Evolutionary conservation across 805 yeast genomes (phyloP), one percentile per base, ranked within the genome.

Genomic region (Maudiozyma bulderi): DNA sequence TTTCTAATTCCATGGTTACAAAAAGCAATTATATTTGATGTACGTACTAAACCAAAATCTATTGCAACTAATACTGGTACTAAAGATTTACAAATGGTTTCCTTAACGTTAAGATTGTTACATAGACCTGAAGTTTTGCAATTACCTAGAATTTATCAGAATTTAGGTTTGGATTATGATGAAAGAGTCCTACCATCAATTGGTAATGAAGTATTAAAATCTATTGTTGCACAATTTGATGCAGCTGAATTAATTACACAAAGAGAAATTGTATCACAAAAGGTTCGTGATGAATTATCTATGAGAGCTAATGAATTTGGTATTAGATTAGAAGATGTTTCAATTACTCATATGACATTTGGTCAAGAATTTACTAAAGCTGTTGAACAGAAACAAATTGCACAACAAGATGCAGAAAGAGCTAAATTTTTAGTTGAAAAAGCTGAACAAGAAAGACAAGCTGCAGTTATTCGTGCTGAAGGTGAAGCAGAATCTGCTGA

Each of bases 401-500:
- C 99, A 33, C 99, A 93, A 73, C 99, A 93, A 71, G 99, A 93
- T 65, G 98, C 99, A 28, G 98, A 93, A 73, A 79, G 99, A 57
- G 96, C 98, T 51, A 85, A 84, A 62, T 93, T 80, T 64, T 74
- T 87, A 47, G 97, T 93, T 49, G 97, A 90, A 64, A 85, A 85
- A 65, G 98, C 98, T 8, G 97, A 93, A 69, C 99, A 93, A 72
- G 98, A 91, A 69, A 81, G 95, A 65, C 90, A 85, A 68, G 99
- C 98, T 2, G 74, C 86, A 44, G 88, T 93, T 60, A 90, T 93
- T 57, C 81, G 98, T 61, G 99, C 99, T 31, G 99, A 93, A 71
- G 99, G 98, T 71, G 99, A 93, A 72, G 99, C 99, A 46, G 98
- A 93, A 69, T 88, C 96, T 50, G 99, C 99, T 3, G 98, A 93